These are phyloP conservation scores for Agapanthus africanus DNA, from an alignment of 106 monocot genomes.

Conservation along the genomic window DNA sequence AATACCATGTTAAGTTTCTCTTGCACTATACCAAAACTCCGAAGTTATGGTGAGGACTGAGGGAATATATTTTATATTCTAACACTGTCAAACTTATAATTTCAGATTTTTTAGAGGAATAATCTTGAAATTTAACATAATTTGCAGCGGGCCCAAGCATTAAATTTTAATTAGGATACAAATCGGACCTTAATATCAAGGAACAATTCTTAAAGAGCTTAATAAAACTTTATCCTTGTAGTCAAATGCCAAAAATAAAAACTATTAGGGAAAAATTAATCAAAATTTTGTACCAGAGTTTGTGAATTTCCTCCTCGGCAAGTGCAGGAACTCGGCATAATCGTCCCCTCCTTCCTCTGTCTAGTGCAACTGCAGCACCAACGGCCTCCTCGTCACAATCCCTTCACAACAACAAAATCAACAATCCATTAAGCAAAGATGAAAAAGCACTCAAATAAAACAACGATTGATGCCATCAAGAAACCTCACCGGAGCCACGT, in stretches of 20 bases:
- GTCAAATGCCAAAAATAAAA: too few relatives aligned
- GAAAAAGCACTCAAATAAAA: constrained; percentile 11
- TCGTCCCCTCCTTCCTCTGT: constrained; percentile 56
- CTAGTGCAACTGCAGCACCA: constrained; percentile 92
- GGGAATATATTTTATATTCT: too few relatives aligned
- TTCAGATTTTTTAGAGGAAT: background rate
- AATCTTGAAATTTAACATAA: background rate
- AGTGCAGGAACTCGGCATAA: constrained; percentile 64
- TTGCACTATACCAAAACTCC: too few relatives aligned
- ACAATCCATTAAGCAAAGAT: too few relatives aligned
- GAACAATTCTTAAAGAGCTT: too few relatives aligned
- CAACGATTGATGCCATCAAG: background rate
- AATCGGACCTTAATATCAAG: too few relatives aligned
- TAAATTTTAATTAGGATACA: background rate
- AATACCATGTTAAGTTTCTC: too few relatives aligned
- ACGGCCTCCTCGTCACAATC: constrained; percentile 93
- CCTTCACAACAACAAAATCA: constrained; percentile 30
- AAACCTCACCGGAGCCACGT: constrained; percentile 46
- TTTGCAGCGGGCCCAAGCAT: background rate
- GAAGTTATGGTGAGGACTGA: too few relatives aligned
- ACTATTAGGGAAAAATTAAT: too few relatives aligned
- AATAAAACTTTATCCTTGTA: too few relatives aligned
- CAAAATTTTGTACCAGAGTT: constrained; percentile 68
- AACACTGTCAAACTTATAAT: background rate
- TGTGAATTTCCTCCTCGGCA: constrained; percentile 51